Evolutionary conservation across 164 flowering plant genomes (phyloP), one percentile per base, ranked within the genome.

Genomic region (Taxillus chinensis): DNA sequence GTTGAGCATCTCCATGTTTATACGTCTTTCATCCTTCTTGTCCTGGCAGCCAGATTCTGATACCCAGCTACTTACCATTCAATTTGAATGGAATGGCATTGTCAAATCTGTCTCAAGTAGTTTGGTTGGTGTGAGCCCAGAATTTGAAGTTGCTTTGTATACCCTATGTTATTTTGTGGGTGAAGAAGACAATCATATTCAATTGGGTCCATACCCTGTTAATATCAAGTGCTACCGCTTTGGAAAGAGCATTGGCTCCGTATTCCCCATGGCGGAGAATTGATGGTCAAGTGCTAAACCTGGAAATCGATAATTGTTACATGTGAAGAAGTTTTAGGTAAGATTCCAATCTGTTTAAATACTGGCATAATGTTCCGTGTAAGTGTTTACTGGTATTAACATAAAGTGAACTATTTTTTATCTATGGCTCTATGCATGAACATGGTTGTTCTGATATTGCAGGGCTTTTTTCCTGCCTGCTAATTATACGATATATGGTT

Each of bases 31-130:
- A 54, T 54, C 50, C n/a, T 45, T 15, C 38, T 27, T 43, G 3
- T 51, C 17, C 64, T 84, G 27, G 88, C 90, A 93, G 97, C 95
- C 95, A 1, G 96, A 93, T 65, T 78, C 96, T 4, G 96, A 93
- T 68, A 83, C 96, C 40, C 96, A 89, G 74, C 51, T 90, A 77
- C 96, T 93, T 4, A 90, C 91, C 1, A 61, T 90, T 67, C 96
- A 90, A 78, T 90, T 93, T 39, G 97, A 89, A 67, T 93, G 99
- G 97, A 89, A 89, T 63, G 96, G 97, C 8, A 70, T 89, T 66
- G 85, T 87, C 8, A 93, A 93, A 70, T 79, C 90, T 13, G 80
- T 93, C 12, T 93, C 99, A 17, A 93, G 87, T 85, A 80, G 85
- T 45, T 71, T 93, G 58, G 68, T 93, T 53, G 99, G 97, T 46